Percentiles rank a stretch among this genome's conserved stretches.
phyloP scores from a whole-genome alignment of 2,329 filamentous ascomycete genomes.

The Diaporthe humulicola region DNA sequence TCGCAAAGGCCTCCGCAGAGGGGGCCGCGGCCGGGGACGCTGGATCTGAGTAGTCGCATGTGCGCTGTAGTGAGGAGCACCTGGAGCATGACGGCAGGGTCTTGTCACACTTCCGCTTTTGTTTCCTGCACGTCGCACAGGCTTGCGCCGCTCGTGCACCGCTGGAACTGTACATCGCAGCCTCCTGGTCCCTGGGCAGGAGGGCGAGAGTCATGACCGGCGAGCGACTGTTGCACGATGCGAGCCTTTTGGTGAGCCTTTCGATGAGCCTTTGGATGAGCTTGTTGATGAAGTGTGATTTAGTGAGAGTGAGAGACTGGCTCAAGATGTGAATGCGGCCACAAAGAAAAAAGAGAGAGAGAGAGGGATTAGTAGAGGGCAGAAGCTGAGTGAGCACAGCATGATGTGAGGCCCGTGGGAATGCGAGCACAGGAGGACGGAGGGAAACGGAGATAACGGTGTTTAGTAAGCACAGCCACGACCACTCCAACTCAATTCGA shows the following conservation, averaged over 20 bases:
- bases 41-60: slow-evolving; percentile 57
- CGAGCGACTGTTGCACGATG: background rate
- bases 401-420: background rate
- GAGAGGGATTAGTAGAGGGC: background rate
- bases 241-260: background rate
- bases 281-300: too few species aligned
- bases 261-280: background rate
- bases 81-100: slow-evolving; percentile 60
- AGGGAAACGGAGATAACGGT: slow-evolving; percentile 14
- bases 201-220: slow-evolving; percentile 27
- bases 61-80: slow-evolving; percentile 57
- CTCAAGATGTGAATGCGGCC: background rate
- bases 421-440: background rate
- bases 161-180: slow-evolving; percentile 30
- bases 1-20: slow-evolving; percentile 55
- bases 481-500: background rate
- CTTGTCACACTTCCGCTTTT: slow-evolving; percentile 68
- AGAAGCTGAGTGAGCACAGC: slow-evolving; percentile 15
- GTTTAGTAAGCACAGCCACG: background rate
- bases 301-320: too few species aligned
- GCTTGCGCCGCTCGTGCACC: slow-evolving; percentile 42
- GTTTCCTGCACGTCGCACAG: slow-evolving; percentile 49
- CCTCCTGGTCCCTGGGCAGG: slow-evolving; percentile 25
- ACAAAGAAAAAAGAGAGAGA: background rate
- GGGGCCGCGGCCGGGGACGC: slow-evolving; percentile 49